phyloP scores from a whole-genome alignment of 2,329 filamentous ascomycete species.

The Aspergillus melleus region DNA sequence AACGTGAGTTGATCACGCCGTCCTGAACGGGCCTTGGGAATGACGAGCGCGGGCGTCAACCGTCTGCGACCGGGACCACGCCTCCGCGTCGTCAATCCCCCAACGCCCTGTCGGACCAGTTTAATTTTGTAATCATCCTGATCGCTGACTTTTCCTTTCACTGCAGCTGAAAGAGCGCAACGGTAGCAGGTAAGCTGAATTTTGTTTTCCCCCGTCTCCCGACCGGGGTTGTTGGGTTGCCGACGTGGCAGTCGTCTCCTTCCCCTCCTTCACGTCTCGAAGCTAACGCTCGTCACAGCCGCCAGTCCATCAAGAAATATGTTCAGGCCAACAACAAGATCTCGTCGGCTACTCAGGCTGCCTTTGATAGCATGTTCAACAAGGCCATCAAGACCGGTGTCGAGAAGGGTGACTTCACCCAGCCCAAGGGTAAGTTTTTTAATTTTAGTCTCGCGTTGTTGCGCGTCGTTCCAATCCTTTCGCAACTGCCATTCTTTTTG shows the following conservation, averaged over 20 bases:
- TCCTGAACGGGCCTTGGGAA: constrained; percentile 48
- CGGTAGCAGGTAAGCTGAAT: constrained; percentile 64
- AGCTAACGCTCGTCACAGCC: constrained; percentile 50
- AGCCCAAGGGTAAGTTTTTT: constrained; percentile 76
- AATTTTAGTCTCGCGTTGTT: neutral
- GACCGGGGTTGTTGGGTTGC: constrained; percentile 8
- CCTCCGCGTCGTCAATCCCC: constrained; percentile 23
- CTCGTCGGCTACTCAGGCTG: constrained; percentile 53
- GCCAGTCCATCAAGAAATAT: constrained; percentile 74
- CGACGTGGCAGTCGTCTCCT: constrained; percentile 19
- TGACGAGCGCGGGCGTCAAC: constrained; percentile 37
- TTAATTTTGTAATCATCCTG: constrained; percentile 24
- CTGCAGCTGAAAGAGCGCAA: constrained; percentile 68
- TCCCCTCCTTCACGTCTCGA: constrained; percentile 12
- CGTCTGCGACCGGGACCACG: constrained; percentile 39
- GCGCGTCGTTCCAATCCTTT: constrained; percentile 1
- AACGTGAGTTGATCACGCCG: constrained; percentile 61
- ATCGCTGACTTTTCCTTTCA: constrained; percentile 50
- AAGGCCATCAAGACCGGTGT: constrained; percentile 78
- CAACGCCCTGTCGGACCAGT: constrained; percentile 24
- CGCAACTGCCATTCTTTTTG: neutral
- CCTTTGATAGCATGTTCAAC: constrained; percentile 79
- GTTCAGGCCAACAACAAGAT: constrained; percentile 70
- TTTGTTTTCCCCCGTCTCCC: constrained; percentile 15
- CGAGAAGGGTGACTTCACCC: constrained; percentile 81